Base-by-base conservation (phyloP, 2,329 filamentous ascomycete genomes). In the Sporothrix dimorphospora region DNA sequence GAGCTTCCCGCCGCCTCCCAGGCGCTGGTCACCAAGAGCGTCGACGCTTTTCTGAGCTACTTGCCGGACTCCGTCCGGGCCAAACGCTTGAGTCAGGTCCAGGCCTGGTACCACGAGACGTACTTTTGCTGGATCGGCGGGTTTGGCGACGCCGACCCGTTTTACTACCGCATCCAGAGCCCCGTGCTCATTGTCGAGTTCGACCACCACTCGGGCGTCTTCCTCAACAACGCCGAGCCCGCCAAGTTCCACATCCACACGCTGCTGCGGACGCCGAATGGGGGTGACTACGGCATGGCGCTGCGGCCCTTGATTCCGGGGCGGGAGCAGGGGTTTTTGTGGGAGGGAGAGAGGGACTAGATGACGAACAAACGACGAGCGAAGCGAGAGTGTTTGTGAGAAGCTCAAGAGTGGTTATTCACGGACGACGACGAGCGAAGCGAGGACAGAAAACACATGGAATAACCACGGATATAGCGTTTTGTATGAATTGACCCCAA, bases 201-300 rank as follows among this genome's bases (percentile, higher is more conserved):
- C 76, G 92, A 94, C 76, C 72, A 94, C 77, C 92, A 94, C 79
- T 92, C 89, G 0, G 92, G 92, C 0, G 92, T 94, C 0, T 94
- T 94, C 76, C 79, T 95, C 77, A 89, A 85, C 1, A 95, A 94
- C 78, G 83, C 84, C 67, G 87, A 92, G 79, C 92, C 92, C 0
- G 89, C 89, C 42, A 92, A 92, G 80, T 95, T 93, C 76, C 92
- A 95, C 76, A 92, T 93, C 27, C 92, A 95, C 79, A 94, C 92
- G 0, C 81, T 93, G 69, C 81, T 93, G 74, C 81, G 92, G 47
- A 90, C 88, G 42, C 92, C 92, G 0, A 94, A 95, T 79, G 88
- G 82, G 0, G 92, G 92, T 0, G 92, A 95, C 78, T 94, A 94
- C 78, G 92, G 92, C 0, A 86, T 84, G 80, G 85, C 85, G 0